Base-by-base conservation (phyloP, 2,329 filamentous ascomycete species). In the Diaporthe longicolla region DNA sequence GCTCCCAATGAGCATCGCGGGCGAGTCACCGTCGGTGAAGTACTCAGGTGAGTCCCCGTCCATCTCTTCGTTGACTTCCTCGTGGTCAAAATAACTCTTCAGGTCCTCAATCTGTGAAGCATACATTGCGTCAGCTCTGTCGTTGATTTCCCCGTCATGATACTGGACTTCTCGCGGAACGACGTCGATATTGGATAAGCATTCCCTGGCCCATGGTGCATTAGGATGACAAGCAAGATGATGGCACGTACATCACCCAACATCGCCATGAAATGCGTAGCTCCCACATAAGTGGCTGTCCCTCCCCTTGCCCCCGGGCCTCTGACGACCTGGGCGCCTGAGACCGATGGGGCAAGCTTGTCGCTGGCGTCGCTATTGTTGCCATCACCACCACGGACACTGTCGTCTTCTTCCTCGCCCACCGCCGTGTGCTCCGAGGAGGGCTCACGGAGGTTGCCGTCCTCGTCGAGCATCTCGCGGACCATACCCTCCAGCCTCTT, bases 221-320 rank as follows among this genome's bases (percentile, higher is more conserved):
- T 13, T 3, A 24, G 19, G 43, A 65, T 32, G 19, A 26, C 11
- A 19, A 24, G 11, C 19, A 66, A 29, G 13, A 45, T 52, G 52
- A 29, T 58, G 59, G 29, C 55, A 81, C 86, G 84, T 77, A 90
- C 89, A 82, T 91, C 88, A 78, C 91, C 87, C 15, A 91, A 80
- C 80, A 91, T 90, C 2, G 89, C 89, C 82, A 90, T 87, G 76
- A 89, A 90, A 74, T 91, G 89, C 58, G 89, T 91, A 5, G 89
- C 89, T 1, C 89, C 89, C 6, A 91, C 85, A 76, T 90, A 91
- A 6, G 85, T 88, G 55, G 84, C 85, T 13, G 32, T 73, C 2
- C 72, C 65, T n/a, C 83, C 84, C 68, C 81, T 45, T 24, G 40
- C 70, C 4, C 70, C 80, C 48, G 83, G 79, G 3, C 85, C 83